Conservation (phyloP, 2,329 filamentous ascomycete genomes). For the Neocatenulostroma microsporum region DNA sequence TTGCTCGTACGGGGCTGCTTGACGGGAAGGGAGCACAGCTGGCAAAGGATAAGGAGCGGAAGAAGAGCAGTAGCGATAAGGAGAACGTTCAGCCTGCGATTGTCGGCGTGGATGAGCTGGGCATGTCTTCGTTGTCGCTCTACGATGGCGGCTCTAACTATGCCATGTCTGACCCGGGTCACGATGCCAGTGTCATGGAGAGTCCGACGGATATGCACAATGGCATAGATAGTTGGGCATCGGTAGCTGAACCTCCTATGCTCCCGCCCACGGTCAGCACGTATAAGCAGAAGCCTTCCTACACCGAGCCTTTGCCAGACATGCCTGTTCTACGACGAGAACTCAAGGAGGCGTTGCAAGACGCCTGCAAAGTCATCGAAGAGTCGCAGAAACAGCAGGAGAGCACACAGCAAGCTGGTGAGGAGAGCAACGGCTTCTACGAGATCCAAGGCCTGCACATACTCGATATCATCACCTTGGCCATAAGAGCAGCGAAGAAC, state of each 20-base stretch:
- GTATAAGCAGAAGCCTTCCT: constrained; percentile 77
- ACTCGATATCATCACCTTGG: constrained; percentile 83
- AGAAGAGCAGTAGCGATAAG: constrained; percentile 19
- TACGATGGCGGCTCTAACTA: constrained; percentile 21
- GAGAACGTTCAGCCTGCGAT: constrained; percentile 24
- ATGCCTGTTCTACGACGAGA: constrained; percentile 67
- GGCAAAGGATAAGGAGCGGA: constrained; percentile 59
- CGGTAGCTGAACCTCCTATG: constrained; percentile 62
- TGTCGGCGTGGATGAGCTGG: constrained; percentile 18
- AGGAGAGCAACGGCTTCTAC: constrained; percentile 59
- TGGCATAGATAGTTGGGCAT: constrained; percentile 41
- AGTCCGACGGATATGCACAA: constrained; percentile 50
- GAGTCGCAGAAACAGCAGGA: constrained; percentile 40
- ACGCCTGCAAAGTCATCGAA: constrained; percentile 60
- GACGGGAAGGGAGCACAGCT: constrained; percentile 89
- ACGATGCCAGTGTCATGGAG: constrained; percentile 35
- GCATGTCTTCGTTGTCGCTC: constrained; percentile 18
- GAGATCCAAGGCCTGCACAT: constrained; percentile 89
- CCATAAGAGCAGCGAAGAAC: constrained; percentile 90
- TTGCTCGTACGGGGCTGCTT: constrained; percentile 83
- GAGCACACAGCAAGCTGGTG: constrained; percentile 14
- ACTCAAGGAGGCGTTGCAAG: constrained; percentile 58
- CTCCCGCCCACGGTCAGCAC: constrained; percentile 96
- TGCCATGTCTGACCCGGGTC: constrained; percentile 29
- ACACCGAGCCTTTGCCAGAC: constrained; percentile 75